A percentile compares a stretch with the other conserved stretches of the same genome.
phyloP scores from a whole-genome alignment of 345 rosid genomes.

The Rhodamnia argentea region DNA sequence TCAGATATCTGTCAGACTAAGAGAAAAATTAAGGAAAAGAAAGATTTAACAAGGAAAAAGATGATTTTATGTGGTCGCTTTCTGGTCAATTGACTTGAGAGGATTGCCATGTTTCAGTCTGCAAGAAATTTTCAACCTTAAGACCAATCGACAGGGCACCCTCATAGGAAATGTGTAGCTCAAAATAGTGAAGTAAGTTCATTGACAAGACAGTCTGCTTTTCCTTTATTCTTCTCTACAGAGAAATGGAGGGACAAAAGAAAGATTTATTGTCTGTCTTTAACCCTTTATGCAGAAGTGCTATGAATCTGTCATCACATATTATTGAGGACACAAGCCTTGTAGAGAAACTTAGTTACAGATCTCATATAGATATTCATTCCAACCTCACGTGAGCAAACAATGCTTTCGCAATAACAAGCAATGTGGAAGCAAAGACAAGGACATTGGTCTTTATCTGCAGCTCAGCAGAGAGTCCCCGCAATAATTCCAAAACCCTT shows the following conservation, averaged over 20 bases:
- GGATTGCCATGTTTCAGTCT: neutral
- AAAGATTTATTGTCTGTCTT: neutral
- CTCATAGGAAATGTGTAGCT: neutral
- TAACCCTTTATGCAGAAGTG: neutral
- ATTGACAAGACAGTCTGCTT: neutral
- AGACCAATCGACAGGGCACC: neutral
- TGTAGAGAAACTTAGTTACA: neutral
- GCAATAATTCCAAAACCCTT: slow-evolving; percentile 69
- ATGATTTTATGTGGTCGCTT: neutral
- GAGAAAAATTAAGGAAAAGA: neutral
- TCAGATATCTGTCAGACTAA: neutral
- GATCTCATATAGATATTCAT: neutral
- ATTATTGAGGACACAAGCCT: neutral
- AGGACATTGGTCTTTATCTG: slow-evolving; percentile 76
- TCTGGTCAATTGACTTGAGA: neutral
- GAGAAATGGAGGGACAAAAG: neutral
- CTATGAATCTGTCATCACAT: neutral
- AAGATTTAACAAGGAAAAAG: neutral
- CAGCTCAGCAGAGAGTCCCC: slow-evolving; percentile 72
- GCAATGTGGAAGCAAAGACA: slow-evolving; percentile 81
- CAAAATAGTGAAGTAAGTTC: neutral
- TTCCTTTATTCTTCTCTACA: neutral
- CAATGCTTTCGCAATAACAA: slow-evolving; percentile 83
- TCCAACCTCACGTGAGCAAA: slow-evolving; percentile 85
- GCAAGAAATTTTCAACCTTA: neutral